Evolutionary conservation across 345 rosid species (phyloP).

Genomic region (Linum usitatissimum): DNA sequence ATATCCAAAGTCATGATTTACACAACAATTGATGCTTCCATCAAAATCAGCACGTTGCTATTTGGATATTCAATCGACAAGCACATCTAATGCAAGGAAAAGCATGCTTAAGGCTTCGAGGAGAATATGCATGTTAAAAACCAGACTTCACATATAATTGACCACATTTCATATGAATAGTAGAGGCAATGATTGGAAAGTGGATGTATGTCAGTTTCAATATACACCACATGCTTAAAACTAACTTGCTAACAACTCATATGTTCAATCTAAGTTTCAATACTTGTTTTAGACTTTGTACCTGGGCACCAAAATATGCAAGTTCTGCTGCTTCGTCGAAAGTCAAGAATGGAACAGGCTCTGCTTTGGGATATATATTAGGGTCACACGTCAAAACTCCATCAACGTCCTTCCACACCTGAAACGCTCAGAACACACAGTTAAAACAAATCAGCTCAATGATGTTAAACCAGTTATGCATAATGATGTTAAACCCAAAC

Average conservation of each 20-base stretch:
- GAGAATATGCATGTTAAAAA: too few species aligned
- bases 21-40: neutral
- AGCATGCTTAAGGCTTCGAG: too few species aligned
- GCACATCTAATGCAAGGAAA: too few species aligned
- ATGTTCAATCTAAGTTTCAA: neutral
- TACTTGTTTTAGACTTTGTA: constrained; percentile 10
- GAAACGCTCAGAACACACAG: constrained; percentile 11
- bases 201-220: neutral
- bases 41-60: neutral
- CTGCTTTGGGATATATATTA: constrained; percentile 57
- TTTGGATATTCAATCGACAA: too few species aligned
- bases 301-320: constrained; percentile 99
- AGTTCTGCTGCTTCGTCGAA: constrained; percentile 99
- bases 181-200: neutral
- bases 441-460: neutral
- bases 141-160: too few species aligned
- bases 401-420: constrained; percentile 99
- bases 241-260: neutral
- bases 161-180: too few species aligned
- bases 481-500: constrained; percentile 4
- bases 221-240: neutral
- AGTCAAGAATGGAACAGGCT: constrained; percentile 79
- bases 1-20: neutral
- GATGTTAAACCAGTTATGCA: neutral
- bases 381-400: constrained; percentile 99